Base-by-base conservation (phyloP, 768 basidiomycete genomes). In the Trametes meyenii region DNA sequence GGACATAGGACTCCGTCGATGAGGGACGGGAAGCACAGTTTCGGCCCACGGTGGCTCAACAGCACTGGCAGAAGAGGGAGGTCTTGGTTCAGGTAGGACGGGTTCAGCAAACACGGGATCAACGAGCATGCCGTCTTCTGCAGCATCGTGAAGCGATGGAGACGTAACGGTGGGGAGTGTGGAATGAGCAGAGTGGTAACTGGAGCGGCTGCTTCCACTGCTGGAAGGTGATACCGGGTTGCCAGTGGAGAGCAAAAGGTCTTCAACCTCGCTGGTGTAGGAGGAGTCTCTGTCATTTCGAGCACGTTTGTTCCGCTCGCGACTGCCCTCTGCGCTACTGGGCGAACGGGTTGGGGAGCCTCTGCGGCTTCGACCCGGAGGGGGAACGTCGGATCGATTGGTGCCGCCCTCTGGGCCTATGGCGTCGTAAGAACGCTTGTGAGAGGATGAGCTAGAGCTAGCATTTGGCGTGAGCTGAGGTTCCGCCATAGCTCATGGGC, bases 371-470 rank as follows among this genome's bases (percentile, higher is more conserved):
- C 57, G 38, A 10, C 17, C 10, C 5, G 24, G 10, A 16, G 4
- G 23, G 23, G 39, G 26, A 11, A 45, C 12, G 35, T 10, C n/a
- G 50, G 58, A 21, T 24, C n/a, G 40, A 23, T 36, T 46, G 16
- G 17, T 3, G 6, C 43, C 48, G 26, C 13, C 36, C 7, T 61
- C 64, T 2, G 56, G 53, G 23, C 53, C 60, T 12, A 65, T 50
- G 43, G 61, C 60, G 35, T 61, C 64, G 48, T 43, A 65, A 17
- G 60, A 42, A 26, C 64, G 64, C 40, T 65, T 65, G 48, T 65
- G 56, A 5, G 60, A 36, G 1, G 49, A 42, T 40, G 56, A 57
- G 29, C 36, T 26, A 2, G 45, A 36, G 4, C 46, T 19, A 8
- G 17, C 11, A 38, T 33, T 26, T 5, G 23, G 36, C 7, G 52